phyloP scores from a whole-genome alignment of 371 early-diverging fungal genomes.

The Actinomucor elegans region DNA sequence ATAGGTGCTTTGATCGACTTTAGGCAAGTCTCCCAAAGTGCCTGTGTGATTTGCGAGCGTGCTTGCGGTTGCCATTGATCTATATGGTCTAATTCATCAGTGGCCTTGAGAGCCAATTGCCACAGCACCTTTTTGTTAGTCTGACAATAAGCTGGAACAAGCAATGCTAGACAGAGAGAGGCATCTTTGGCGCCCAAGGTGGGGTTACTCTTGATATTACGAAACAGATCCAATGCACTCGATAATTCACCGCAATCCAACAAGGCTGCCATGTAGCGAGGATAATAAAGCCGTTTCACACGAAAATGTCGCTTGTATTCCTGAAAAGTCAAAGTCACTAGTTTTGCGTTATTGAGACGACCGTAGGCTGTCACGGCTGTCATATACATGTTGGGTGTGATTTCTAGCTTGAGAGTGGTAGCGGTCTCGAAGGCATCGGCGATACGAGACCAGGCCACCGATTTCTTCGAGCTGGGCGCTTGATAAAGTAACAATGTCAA shows the following conservation, averaged over 20 bases:
- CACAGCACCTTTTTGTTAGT: not conserved
- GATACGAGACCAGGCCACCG: slow-evolving; percentile 29
- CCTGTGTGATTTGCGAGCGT: not conserved
- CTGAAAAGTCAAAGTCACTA: slow-evolving; percentile 14
- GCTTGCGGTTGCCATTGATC: slow-evolving; percentile 7
- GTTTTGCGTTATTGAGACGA: slow-evolving; percentile 3
- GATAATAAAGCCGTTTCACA: slow-evolving; percentile 1
- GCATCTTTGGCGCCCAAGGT: not conserved
- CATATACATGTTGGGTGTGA: slow-evolving; percentile 17
- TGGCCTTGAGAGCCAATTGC: slow-evolving; percentile 3
- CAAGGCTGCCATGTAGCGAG: slow-evolving; percentile 20
- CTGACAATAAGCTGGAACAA: not conserved
- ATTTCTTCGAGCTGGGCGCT: slow-evolving; percentile 1
- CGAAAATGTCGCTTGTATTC: slow-evolving; percentile 7
- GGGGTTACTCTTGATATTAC: slow-evolving; percentile 3
- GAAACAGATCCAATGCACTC: not conserved
- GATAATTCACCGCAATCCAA: slow-evolving; percentile 16
- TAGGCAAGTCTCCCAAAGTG: slow-evolving; percentile 7
- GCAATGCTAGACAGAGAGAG: slow-evolving; percentile 8
- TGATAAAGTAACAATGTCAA: not conserved
- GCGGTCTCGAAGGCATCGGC: slow-evolving; percentile 22
- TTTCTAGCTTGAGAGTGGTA: not conserved
- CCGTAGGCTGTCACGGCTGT: slow-evolving; percentile 33
- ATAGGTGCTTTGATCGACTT: not conserved
- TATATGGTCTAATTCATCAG: not conserved